Evolutionary conservation across 1,139 yeast species (phyloP), one percentile per base, ranked within the genome.

Genomic region (Sporopachydermia cereana): DNA sequence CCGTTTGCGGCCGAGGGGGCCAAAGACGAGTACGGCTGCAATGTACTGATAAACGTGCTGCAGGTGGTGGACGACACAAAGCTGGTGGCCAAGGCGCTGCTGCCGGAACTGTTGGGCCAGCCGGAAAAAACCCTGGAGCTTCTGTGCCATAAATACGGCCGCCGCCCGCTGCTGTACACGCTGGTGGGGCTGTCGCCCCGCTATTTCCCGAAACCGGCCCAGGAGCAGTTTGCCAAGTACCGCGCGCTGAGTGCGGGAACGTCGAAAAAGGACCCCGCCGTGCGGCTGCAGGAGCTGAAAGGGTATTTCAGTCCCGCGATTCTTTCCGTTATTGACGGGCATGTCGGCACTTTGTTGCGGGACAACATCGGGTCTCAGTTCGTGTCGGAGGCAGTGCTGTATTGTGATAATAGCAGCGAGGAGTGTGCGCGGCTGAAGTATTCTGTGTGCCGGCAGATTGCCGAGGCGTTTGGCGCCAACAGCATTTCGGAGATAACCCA

Each of bases 51-150:
- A 53, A 76, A 93, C 9, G 67, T 86, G 43, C 81, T 85, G 64
- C 73, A 83, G 76, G 79, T 93, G 24, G 94, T 89, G 45, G 98
- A 91, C 69, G 98, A 91, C 69, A 88, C 97, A 3, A 93, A 84
- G 44, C 70, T 86, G 55, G 74, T 86, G 43, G 72, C 72, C 59
- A 88, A 85, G 62, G 74, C 93, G 0, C 83, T 89, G 58, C 67
- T 71, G 36, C 67, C 72, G 36, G 83, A 79, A 49, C 70, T 78
- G 46, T 72, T 76, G 53, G 69, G 74, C 43, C 63, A 70, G 42
- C 18, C 42, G 4, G 82, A 77, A 45, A 58, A 66, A 34, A 67
- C 86, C 54, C 72, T 74, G 9, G 77, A 74, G 43, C 65, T 86
- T 39, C 67, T 84, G 39, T 69, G 71, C 45, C 83, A 84, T 54